Base-by-base conservation (phyloP, 768 basidiomycete genomes). In the Pleurotus sapidus region DNA sequence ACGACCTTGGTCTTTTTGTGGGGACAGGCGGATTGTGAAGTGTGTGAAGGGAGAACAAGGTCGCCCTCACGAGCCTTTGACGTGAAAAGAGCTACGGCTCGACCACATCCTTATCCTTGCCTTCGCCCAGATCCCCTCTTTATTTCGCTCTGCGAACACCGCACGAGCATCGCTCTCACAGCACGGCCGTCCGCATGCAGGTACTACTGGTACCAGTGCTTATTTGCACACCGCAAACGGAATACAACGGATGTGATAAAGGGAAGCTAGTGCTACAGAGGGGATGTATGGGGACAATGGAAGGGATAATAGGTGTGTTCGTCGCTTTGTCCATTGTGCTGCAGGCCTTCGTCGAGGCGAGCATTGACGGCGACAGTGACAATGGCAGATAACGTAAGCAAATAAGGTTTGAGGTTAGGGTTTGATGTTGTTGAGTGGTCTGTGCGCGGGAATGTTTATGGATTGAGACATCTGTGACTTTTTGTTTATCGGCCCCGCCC, bases 401-500 rank as follows among this genome's bases (percentile, higher is more conserved):
- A 57, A 38, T 57, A 42, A 57, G 39, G 47, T 42, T 47, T 20
- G 37, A 40, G 49, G 48, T 57, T 57, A 57, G 48, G 56, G 56
- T 48, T 57, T 57, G 46, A 48, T 46, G 24, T 65, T 72, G 70
- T 70, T 78, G 62, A 68, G 64, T 71, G 77, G 78, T 67, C 77
- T 69, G 78, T 78, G 78, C 78, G 78, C 78, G 77, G 66, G 74
- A 76, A 69, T 46, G 43, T 30, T 11, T 30, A 57, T 51, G 49
- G 47, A 30, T 46, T 57, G 59, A 50, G 56, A 60, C 59, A 49
- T 56, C 47, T 57, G 59, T 57, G 48, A 60, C 59, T 50, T 56
- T 57, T 46, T 57, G 56, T 56, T 56, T 49, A 56, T 75, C 74
- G 75, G 75, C 72, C 71, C 73, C 74, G 74, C 71, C 73, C 73